Conservation (phyloP, 768 basidiomycete species). For the Serendipita vermifera region DNA sequence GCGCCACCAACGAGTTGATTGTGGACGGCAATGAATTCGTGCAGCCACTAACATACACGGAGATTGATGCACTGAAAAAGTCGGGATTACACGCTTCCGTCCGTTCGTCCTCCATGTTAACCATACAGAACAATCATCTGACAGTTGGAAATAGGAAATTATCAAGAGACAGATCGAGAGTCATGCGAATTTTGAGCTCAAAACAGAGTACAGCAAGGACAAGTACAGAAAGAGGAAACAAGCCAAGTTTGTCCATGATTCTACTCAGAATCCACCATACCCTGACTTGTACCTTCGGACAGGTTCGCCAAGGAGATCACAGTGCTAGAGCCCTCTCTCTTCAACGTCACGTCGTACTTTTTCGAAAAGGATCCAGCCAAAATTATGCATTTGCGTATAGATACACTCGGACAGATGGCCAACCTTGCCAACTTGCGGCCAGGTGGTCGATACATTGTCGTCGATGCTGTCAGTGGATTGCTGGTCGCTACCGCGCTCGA, state of each 20-base stretch:
- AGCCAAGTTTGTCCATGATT: constrained; percentile 56
- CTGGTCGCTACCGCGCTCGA: constrained; percentile 76
- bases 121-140: no score
- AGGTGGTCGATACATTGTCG: constrained; percentile 74
- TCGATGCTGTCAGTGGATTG: constrained; percentile 86
- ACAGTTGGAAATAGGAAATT: constrained; percentile 54
- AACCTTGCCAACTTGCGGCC: constrained; percentile 72
- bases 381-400: constrained; percentile 72
- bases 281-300: constrained; percentile 1
- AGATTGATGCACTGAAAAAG: constrained; percentile 73
- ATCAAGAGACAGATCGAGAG: constrained; percentile 88
- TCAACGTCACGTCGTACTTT: constrained; percentile 84
- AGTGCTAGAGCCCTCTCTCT: constrained; percentile 74
- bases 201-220: constrained; percentile 97
- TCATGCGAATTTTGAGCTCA: constrained; percentile 82
- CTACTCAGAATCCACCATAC: constrained; percentile 1
- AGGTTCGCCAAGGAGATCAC: constrained; percentile 84
- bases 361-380: constrained; percentile 59
- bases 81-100: constrained; percentile 71
- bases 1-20: constrained; percentile 93
- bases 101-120: constrained; percentile 19
- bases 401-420: constrained; percentile 80
- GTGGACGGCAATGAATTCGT: constrained; percentile 66
- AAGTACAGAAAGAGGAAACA: constrained; percentile 96
- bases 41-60: constrained; percentile 68